Conservation (phyloP, 169 alveolate genomes). For the Plasmodium vivax region DNA sequence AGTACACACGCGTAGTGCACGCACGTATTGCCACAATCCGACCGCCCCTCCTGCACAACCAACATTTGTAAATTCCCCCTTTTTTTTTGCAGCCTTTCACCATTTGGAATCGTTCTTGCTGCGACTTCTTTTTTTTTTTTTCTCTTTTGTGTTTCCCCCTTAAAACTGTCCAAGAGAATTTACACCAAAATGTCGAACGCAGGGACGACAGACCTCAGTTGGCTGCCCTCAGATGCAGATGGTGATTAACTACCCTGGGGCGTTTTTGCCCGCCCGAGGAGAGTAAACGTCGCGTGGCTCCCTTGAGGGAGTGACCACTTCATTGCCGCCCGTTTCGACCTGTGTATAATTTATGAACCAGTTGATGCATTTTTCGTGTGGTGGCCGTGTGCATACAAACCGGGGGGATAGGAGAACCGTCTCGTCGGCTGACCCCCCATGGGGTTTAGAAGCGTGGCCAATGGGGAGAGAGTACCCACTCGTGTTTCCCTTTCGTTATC, state of each 20-base stretch:
- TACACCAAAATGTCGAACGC: slow-evolving; percentile 59
- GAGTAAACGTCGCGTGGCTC: not conserved
- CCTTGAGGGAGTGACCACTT: not conserved
- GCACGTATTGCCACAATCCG: not conserved
- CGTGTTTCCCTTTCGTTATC: not conserved
- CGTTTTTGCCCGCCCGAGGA: not conserved
- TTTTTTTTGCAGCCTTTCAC: not conserved
- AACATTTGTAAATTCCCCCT: not conserved
- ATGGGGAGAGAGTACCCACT: not conserved
- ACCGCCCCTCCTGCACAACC: not conserved
- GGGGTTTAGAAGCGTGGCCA: not conserved
- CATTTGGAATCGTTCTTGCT: not conserved
- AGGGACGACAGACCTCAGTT: slow-evolving; percentile 80
- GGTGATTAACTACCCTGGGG: slow-evolving; percentile 62
- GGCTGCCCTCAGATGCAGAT: slow-evolving; percentile 88
- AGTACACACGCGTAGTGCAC: not conserved
- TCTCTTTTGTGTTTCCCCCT: not conserved
- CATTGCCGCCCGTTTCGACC: not conserved
- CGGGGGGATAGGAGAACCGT: not conserved
- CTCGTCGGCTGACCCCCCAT: not conserved
- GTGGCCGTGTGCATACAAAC: not conserved
- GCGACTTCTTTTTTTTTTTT: not conserved
- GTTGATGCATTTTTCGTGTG: not conserved
- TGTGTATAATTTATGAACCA: not conserved
- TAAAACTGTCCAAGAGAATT: not conserved